Evolutionary conservation across 305 asterid species (phyloP).

Genomic region (Salvia sclarea): DNA sequence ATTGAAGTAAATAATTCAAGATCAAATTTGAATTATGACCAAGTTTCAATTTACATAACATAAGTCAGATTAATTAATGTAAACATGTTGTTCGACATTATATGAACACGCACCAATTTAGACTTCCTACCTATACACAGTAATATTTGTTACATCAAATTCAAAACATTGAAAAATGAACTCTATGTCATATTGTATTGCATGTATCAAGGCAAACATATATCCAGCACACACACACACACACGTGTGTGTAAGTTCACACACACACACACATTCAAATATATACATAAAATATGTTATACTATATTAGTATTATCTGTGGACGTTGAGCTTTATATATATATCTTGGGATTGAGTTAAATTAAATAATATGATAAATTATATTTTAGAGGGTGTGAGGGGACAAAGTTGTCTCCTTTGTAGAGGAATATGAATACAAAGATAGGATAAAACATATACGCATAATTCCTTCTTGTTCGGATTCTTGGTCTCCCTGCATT

Average conservation of each 20-base stretch:
- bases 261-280: not conserved
- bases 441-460: slow-evolving; percentile 41
- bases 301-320: not conserved
- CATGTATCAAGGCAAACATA: slow-evolving; percentile 24
- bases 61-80: not conserved
- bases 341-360: slow-evolving; percentile 40
- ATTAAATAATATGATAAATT: slow-evolving; percentile 17
- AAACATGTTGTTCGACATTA: not conserved
- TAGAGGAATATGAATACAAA: slow-evolving; percentile 56
- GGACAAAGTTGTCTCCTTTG: slow-evolving; percentile 66
- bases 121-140: not conserved
- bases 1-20: not conserved
- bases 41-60: not conserved
- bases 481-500: slow-evolving; percentile 44
- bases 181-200: slow-evolving; percentile 20
- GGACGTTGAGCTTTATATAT: not conserved
- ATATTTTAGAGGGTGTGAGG: slow-evolving; percentile 35
- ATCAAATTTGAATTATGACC: not conserved
- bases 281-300: too few relatives aligned
- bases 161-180: slow-evolving; percentile 20
- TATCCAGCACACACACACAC: not conserved
- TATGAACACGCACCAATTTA: slow-evolving; percentile 3
- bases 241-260: not conserved
- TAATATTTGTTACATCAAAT: slow-evolving; percentile 5
- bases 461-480: slow-evolving; percentile 44